Evolutionary conservation across 169 alveolate species (phyloP).

Genomic region (Plasmodium coatneyi): DNA sequence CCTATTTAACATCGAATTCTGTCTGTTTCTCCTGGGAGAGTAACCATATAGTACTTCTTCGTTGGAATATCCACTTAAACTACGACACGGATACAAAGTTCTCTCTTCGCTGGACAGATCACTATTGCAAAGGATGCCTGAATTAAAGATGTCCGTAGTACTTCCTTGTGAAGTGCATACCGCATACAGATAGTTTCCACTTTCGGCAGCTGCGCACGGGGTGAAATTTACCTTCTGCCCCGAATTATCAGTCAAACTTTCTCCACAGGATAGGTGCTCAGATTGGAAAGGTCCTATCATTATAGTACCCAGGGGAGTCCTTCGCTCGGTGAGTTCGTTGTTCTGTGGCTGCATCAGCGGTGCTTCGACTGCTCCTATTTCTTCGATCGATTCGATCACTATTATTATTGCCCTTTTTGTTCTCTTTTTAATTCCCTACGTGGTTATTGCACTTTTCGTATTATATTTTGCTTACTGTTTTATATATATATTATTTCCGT

Average conservation of each 20-base stretch:
- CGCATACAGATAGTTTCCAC: background rate
- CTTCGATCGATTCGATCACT: background rate
- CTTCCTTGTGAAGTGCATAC: background rate
- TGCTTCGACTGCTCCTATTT: background rate
- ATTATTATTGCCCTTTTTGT: background rate
- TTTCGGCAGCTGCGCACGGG: background rate
- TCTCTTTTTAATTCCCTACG: background rate
- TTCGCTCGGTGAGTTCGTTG: background rate
- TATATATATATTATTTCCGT: background rate
- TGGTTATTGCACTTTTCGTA: background rate
- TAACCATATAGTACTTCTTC: background rate
- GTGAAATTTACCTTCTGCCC: background rate
- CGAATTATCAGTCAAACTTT: background rate
- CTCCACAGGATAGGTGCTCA: background rate
- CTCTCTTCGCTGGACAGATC: background rate
- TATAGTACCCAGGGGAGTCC: background rate
- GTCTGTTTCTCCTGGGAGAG: background rate
- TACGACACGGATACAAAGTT: background rate
- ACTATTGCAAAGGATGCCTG: background rate
- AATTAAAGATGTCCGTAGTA: background rate
- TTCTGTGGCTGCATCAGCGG: background rate
- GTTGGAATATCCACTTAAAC: background rate
- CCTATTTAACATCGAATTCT: background rate
- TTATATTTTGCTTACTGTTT: background rate
- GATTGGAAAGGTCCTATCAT: background rate